Evolutionary conservation across 192 early-diverging fungal genomes (phyloP).

Genomic region (Coemansia furcata): DNA sequence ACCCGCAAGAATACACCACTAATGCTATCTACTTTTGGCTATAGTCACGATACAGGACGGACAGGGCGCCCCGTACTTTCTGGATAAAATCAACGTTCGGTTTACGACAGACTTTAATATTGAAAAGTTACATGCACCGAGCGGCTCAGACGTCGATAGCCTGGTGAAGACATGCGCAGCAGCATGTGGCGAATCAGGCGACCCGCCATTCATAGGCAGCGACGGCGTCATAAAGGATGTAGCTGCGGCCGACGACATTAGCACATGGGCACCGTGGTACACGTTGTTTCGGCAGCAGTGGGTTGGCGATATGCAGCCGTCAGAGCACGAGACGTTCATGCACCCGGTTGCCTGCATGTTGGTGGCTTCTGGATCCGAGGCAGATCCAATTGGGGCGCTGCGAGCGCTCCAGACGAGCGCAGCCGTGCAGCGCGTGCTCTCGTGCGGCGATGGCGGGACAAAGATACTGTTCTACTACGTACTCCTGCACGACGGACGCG

Average conservation of each 20-base stretch:
- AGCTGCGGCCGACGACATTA: constrained; percentile 16
- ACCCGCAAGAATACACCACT: neutral
- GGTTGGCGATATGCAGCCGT: constrained; percentile 58
- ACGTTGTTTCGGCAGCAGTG: constrained; percentile 62
- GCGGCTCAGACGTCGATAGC: constrained; percentile 24
- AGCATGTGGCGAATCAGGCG: neutral
- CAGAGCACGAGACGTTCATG: constrained; percentile 92
- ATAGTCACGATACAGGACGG: constrained; percentile 55
- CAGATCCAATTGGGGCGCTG: constrained; percentile 73
- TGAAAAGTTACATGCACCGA: constrained; percentile 11
- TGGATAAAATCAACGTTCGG: constrained; percentile 44
- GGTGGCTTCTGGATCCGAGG: constrained; percentile 64
- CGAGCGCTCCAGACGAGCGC: constrained; percentile 56
- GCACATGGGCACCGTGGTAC: constrained; percentile 78
- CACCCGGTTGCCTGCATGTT: constrained; percentile 87
- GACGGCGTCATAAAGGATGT: constrained; percentile 15
- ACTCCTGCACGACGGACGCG: constrained; percentile 77
- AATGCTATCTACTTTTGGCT: neutral
- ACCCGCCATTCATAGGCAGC: constrained; percentile 18
- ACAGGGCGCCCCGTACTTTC: constrained; percentile 49
- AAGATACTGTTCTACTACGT: constrained; percentile 79
- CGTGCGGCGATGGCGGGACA: constrained; percentile 75
- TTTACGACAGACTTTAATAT: constrained; percentile 38
- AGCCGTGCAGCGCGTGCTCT: constrained; percentile 56
- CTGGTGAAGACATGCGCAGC: constrained; percentile 8